Base-by-base conservation (phyloP, 768 basidiomycete species). In the Collybia sordida region DNA sequence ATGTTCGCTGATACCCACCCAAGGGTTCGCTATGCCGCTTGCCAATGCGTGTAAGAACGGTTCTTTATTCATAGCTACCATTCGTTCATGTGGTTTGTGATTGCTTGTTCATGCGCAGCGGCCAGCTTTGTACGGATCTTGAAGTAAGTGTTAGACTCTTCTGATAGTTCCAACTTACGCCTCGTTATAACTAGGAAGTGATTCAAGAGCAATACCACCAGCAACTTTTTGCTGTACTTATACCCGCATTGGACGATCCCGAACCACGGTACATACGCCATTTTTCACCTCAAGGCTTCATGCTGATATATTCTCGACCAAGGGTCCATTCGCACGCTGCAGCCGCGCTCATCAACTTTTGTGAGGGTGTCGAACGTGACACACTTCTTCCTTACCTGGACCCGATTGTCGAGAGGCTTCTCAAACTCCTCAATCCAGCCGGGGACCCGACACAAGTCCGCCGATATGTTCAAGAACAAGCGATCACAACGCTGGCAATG, bases 321-420 rank as follows among this genome's bases (percentile, higher is more conserved):
- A 93, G 92, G 21, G 90, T 94, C 0, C 91, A 93, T 53, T 78
- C 90, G 0, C 92, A 95, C 59, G 89, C 93, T 1, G 90, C 91
- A 0, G 87, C 92, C 0, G 91, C 91, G 0, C 74, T 94, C 19
- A 91, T 93, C 64, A 95, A 94, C 64, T 93, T 93, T 70, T 94
- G 91, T 65, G 88, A 93, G 63, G 89, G 90, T 28, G 89, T 90
- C 28, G 86, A 83, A 56, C 78, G 82, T 14, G 80, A 88, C 19
- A 85, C 81, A 0, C 78, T 91, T 8, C 58, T 86, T 0, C 88
- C 88, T 0, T 92, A 89, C 64, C 80, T 95, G 15, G 91, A 92
- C 45, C 77, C 82, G 0, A 85, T 93, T 55, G 86, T 95, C 23
- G 83, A 85, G 57, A 79, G 86, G 0, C 73, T 90, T 3, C 69